These are phyloP conservation scores for Vicia sativa DNA, from an alignment of 306 rosid genomes.

Conservation along the genomic window DNA sequence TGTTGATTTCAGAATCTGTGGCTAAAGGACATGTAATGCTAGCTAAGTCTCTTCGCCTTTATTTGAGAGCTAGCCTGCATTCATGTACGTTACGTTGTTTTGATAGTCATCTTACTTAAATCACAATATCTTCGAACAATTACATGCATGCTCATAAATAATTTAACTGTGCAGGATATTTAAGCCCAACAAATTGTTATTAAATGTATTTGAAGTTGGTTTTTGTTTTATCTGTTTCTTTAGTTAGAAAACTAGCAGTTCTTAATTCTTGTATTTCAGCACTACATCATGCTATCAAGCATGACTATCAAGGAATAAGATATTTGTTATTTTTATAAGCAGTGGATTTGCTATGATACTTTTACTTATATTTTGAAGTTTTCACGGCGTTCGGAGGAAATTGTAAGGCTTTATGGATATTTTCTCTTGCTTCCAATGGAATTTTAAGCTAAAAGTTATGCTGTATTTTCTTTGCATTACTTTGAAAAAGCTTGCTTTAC, in stretches of 20 bases:
- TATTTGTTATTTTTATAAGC: constrained; percentile 30
- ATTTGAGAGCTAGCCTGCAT: constrained; percentile 75
- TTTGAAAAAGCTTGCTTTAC: constrained; percentile 9
- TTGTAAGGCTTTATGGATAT: constrained; percentile 11
- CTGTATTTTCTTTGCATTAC: constrained; percentile 15
- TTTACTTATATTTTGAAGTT: constrained; percentile 21
- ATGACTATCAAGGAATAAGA: constrained; percentile 27
- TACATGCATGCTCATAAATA: constrained; percentile 21
- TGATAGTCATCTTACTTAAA: constrained; percentile 31
- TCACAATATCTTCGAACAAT: constrained; percentile 26
- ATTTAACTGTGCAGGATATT: constrained; percentile 30
- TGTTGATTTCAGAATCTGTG: constrained; percentile 75
- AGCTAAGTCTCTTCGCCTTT: constrained; percentile 73
- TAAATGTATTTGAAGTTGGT: constrained; percentile 31
- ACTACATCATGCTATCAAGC: constrained; percentile 26
- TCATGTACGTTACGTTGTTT: constrained; percentile 68
- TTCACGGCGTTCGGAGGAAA: constrained; percentile 19
- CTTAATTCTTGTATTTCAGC: constrained; percentile 24
- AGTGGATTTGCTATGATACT: constrained; percentile 15
- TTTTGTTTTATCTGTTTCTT: constrained; percentile 23
- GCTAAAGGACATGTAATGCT: constrained; percentile 90
- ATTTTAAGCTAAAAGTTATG: not conserved
- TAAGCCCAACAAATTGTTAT: constrained; percentile 25
- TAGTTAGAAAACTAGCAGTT: constrained; percentile 28
- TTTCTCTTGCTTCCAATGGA: not conserved